Conservation (phyloP, 768 basidiomycete genomes). For the Coprinopsis strossmayeri region DNA sequence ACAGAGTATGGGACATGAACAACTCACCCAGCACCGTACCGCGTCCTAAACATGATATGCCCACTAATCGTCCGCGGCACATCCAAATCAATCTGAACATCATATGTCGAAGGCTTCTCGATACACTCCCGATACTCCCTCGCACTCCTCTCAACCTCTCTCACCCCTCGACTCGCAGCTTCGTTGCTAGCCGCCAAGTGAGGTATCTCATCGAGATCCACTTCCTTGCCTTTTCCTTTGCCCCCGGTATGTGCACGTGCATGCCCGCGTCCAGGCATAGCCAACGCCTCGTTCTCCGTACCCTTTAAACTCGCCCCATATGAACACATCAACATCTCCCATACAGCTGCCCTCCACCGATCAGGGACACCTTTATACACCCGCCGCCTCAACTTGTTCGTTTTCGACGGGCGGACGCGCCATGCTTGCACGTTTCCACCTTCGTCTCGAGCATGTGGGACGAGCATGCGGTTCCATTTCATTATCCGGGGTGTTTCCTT, state of each 20-base stretch:
- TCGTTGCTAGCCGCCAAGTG: conserved; percentile 1
- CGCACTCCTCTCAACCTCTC: conserved; percentile 37
- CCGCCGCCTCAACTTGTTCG: conserved; percentile 61
- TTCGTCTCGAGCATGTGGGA: conserved; percentile 55
- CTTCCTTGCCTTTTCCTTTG: too few species aligned
- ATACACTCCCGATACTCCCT: conserved; percentile 54
- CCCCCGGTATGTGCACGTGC: too few species aligned
- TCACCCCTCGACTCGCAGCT: conserved; percentile 33
- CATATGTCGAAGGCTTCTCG: conserved; percentile 81
- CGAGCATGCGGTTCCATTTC: conserved; percentile 94
- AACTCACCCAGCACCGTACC: conserved; percentile 90
- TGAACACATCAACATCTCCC: conserved; percentile 73
- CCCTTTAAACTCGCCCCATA: conserved; percentile 15
- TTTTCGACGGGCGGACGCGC: conserved; percentile 60
- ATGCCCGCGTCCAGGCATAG: too few species aligned
- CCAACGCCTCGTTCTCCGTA: background rate
- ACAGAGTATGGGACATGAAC: too few species aligned
- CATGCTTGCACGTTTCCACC: conserved; percentile 78
- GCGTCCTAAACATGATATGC: conserved; percentile 89
- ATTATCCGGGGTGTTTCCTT: conserved; percentile 75
- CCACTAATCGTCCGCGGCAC: conserved; percentile 95
- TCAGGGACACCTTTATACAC: conserved; percentile 97
- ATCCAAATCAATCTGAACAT: conserved; percentile 97
- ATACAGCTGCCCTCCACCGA: conserved; percentile 88
- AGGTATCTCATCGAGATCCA: conserved; percentile 1